Percentiles rank a stretch among this genome's conserved stretches.
Evolutionary conservation across 352 stramenopile species (phyloP).

Genomic region (Globisporangium orthogonon): DNA sequence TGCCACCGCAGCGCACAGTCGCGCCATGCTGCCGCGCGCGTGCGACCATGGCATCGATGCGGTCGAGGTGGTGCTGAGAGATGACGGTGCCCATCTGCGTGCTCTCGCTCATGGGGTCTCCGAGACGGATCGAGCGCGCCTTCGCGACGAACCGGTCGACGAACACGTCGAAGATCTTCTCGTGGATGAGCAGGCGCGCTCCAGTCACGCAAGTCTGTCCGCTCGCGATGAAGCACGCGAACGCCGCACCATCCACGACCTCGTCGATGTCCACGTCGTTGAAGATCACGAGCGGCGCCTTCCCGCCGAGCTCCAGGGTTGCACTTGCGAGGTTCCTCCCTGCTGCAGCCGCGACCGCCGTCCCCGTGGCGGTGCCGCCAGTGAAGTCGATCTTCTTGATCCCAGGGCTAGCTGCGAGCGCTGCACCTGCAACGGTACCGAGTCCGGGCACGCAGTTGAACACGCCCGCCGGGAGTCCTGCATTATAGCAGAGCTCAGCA

Average conservation of each 20-base stretch:
- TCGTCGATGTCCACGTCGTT: conserved; percentile 51
- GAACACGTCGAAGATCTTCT: conserved; percentile 73
- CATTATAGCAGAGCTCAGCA: conserved; percentile 28
- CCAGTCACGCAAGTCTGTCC: conserved; percentile 80
- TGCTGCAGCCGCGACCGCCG: conserved; percentile 26
- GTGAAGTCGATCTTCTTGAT: conserved; percentile 63
- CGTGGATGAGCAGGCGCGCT: conserved; percentile 80
- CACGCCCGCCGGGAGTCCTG: conserved; percentile 33
- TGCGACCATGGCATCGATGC: conserved; percentile 69
- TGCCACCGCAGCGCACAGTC: conserved; percentile 65
- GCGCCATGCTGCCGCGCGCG: conserved; percentile 79
- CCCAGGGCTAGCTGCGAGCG: conserved; percentile 22
- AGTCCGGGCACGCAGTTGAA: conserved; percentile 42
- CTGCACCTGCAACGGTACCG: conserved; percentile 25
- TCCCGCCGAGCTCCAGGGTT: conserved; percentile 71
- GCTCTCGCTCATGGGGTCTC: conserved; percentile 37
- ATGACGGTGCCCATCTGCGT: conserved; percentile 73
- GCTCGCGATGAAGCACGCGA: conserved; percentile 66
- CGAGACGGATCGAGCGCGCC: conserved; percentile 46
- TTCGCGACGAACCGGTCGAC: conserved; percentile 44
- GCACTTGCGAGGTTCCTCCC: conserved; percentile 33
- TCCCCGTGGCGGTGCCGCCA: conserved; percentile 30
- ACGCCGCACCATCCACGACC: conserved; percentile 55
- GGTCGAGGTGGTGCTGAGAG: conserved; percentile 40
- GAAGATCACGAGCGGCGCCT: conserved; percentile 64